phyloP scores from a whole-genome alignment of 495 filamentous ascomycete genomes.

The Aspergillus ellipticus region DNA sequence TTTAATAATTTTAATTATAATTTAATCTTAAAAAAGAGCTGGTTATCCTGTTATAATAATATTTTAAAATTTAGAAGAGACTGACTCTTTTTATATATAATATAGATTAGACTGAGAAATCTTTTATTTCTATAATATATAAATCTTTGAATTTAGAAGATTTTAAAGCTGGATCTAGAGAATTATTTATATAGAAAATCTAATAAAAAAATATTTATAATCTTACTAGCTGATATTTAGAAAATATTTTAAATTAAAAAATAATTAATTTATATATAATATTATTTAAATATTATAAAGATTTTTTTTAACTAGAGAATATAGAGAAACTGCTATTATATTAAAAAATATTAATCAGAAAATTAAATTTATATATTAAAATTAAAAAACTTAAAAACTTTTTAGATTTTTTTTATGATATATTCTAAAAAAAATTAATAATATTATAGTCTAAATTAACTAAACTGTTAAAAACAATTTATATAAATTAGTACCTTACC shows the following conservation, averaged over 20 bases:
- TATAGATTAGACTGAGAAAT: not conserved
- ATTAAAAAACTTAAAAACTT: not conserved
- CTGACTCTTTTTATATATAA: not conserved
- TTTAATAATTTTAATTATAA: conserved; percentile 5
- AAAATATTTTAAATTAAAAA: too few species aligned
- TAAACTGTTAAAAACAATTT: conserved; percentile 2
- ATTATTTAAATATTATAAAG: not conserved
- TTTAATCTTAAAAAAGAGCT: conserved; percentile 2
- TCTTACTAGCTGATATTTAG: too few species aligned
- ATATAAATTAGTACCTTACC: not conserved
- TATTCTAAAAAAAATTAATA: conserved; percentile 5
- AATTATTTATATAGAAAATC: not conserved
- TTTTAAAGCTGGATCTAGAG: not conserved
- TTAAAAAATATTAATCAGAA: not conserved
- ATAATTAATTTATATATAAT: not conserved
- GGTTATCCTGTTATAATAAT: not conserved
- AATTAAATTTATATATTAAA: not conserved
- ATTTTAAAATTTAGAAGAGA: not conserved
- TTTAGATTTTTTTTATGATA: not conserved
- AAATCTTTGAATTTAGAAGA: not conserved
- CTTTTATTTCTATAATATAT: not conserved
- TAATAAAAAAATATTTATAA: too few species aligned
- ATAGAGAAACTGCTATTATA: not conserved
- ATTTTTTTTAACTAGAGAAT: too few species aligned
- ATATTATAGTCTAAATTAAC: not conserved